Percentiles rank a stretch among this genome's conserved stretches.
Evolutionary conservation across 768 basidiomycete species (phyloP).

Genomic region (Suillus ampliporus): DNA sequence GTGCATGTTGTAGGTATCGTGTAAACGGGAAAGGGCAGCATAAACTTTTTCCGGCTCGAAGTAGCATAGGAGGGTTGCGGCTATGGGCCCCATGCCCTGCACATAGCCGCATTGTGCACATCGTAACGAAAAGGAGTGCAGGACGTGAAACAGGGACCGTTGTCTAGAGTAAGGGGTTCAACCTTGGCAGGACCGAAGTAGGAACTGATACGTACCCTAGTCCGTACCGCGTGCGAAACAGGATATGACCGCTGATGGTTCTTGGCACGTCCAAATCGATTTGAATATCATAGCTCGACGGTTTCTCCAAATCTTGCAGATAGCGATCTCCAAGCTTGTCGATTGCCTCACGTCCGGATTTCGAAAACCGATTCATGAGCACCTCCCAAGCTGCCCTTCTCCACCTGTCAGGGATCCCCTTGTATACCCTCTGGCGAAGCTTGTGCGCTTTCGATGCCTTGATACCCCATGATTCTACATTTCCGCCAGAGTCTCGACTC

Average conservation of each 20-base stretch:
- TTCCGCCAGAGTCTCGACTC: slow-evolving; percentile 75
- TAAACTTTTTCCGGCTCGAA: slow-evolving; percentile 91
- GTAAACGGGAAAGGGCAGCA: slow-evolving; percentile 83
- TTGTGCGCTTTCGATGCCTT: slow-evolving; percentile 69
- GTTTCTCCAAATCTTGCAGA: slow-evolving; percentile 69
- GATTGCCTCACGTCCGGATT: slow-evolving; percentile 51
- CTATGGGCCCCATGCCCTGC: slow-evolving; percentile 98
- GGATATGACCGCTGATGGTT: slow-evolving; percentile 92
- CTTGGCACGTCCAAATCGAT: slow-evolving; percentile 98
- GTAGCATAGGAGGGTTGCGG: slow-evolving; percentile 93
- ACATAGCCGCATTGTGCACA: slow-evolving; percentile 93
- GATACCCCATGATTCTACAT: slow-evolving; percentile 75
- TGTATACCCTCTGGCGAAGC: slow-evolving; percentile 80
- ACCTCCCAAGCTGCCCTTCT: slow-evolving; percentile 90
- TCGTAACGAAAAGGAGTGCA: slow-evolving; percentile 89
- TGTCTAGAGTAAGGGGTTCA: slow-evolving; percentile 56
- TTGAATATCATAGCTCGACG: slow-evolving; percentile 92
- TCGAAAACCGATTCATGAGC: slow-evolving; percentile 63
- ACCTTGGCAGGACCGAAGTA: slow-evolving; percentile 6
- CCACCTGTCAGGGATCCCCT: slow-evolving; percentile 98
- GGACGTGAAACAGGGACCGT: slow-evolving; percentile 92
- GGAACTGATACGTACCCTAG: slow-evolving; percentile 72
- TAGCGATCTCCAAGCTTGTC: slow-evolving; percentile 54
- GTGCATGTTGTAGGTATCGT: slow-evolving; percentile 89
- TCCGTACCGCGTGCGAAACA: slow-evolving; percentile 96